Evolutionary conservation across 352 stramenopile species (phyloP).

Genomic region (Thalassiosira pacifica): DNA sequence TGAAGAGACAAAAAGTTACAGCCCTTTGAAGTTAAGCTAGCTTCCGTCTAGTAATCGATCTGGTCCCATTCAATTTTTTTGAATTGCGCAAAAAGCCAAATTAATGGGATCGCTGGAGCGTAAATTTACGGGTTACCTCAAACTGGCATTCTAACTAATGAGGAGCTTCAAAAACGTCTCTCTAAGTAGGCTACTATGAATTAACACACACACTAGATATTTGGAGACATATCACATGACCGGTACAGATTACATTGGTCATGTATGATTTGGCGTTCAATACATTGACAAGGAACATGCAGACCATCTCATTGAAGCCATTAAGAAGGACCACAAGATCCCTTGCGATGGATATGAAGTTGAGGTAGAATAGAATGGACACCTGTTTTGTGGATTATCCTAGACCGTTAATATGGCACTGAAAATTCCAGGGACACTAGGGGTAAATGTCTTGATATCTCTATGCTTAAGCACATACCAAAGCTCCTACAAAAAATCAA

Average conservation of each 20-base stretch:
- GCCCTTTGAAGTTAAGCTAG: too few relatives aligned
- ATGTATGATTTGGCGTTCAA: not conserved
- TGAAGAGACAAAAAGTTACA: too few relatives aligned
- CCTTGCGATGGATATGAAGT: not conserved
- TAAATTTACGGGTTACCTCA: conserved; percentile 17
- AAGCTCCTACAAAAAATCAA: too few relatives aligned
- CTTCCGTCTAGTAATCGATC: too few relatives aligned
- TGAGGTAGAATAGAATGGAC: not conserved
- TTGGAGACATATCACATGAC: conserved; percentile 3
- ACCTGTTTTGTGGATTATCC: not conserved
- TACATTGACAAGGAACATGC: not conserved
- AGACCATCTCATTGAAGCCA: not conserved
- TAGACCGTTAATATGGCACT: not conserved
- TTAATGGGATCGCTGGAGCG: too few relatives aligned
- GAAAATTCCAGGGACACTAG: too few relatives aligned
- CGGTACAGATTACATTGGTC: not conserved
- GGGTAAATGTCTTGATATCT: too few relatives aligned
- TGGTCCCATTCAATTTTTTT: too few relatives aligned
- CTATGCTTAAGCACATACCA: too few relatives aligned
- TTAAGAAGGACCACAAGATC: not conserved
- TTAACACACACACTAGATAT: conserved; percentile 1
- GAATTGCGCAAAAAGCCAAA: too few relatives aligned
- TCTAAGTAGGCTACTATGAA: not conserved
- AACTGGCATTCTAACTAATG: conserved; percentile 11
- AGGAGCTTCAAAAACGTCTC: not conserved